Evolutionary conservation across 1,284 basidiomycete genomes (phyloP), one percentile per base, ranked within the genome.

Genomic region (Trichosporon sp.): DNA sequence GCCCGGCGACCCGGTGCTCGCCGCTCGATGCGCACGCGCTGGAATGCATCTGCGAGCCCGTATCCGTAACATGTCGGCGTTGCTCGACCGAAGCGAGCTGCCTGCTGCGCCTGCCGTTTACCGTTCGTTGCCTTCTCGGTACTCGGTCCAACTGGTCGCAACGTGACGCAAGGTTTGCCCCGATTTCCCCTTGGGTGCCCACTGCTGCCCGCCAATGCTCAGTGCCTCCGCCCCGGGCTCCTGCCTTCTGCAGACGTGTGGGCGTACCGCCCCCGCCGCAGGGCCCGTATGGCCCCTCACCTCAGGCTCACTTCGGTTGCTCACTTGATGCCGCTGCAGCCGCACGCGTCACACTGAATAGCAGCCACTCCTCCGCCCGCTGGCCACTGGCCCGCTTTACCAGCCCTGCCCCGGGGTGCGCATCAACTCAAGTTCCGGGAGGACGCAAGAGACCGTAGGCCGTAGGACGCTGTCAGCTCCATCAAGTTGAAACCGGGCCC

Each of bases 11-110:
- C 56, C 56, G 56, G 56, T 29, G 27, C 56, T 60, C 56, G 56
- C 56, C 56, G 56, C 56, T 60, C 18, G 56, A n/a, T 29, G 27
- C 27, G 21, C 31, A 15, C 15, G 2, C 27, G 15, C 56, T 31
- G 29, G 29, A 32, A 32, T 60, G 29, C 56, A 29, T 4, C 21
- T 15, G 51, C 51, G 18, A 42, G 38, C 38, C 38, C 18, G 38
- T 42, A 47, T n/a, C n/a, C n/a, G n/a, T n/a, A 21, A 8, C 9
- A 9, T 60, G 56, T 60, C 56, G 56, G 56, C 56, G 56, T n/a
- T 60, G 56, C 56, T 60, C 56, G 56, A 60, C 56, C 56, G 56
- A 60, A 60, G 56, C 56, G 21, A 51, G 21, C 47, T 25, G 47
- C 47, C 47, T 23, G 21, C 47, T 18, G 47, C 47, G 47, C 47